A percentile compares a stretch with the other conserved stretches of the same genome.
Evolutionary conservation across 257 asterid genomes (phyloP).

Genomic region (Jacaranda mimosifolia): DNA sequence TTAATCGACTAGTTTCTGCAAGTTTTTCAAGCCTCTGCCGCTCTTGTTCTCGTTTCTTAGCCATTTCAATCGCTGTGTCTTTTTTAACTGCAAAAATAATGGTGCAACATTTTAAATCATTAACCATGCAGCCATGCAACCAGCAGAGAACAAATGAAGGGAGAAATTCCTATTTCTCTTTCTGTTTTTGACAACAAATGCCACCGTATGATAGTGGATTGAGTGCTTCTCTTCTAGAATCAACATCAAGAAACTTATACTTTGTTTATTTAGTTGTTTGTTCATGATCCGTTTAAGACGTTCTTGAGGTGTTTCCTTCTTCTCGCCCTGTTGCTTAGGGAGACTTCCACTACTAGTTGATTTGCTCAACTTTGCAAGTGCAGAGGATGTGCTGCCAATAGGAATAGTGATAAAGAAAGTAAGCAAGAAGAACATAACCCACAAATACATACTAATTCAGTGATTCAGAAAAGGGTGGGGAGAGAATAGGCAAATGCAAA

Average conservation of each 20-base stretch:
- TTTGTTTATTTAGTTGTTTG: conserved; percentile 97
- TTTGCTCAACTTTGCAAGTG: conserved; percentile 85
- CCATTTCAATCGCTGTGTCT: conserved; percentile 89
- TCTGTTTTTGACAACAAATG: conserved; percentile 38
- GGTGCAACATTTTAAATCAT: conserved; percentile 32
- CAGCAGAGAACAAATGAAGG: conserved; percentile 22
- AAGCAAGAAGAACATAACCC: conserved; percentile 17
- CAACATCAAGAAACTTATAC: conserved; percentile 63
- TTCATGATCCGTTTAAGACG: conserved; percentile 96
- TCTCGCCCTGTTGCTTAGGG: conserved; percentile 86
- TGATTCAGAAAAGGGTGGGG: not conserved
- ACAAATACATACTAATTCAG: conserved; percentile 1
- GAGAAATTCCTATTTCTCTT: conserved; percentile 30
- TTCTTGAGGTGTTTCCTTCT: conserved; percentile 99
- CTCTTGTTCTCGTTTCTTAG: conserved; percentile 96
- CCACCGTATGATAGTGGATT: conserved; percentile 41
- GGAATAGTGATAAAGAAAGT: conserved; percentile 13
- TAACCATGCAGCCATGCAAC: conserved; percentile 32
- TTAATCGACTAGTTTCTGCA: conserved; percentile 73
- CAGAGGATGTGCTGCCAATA: conserved; percentile 81
- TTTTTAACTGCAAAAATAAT: conserved; percentile 74
- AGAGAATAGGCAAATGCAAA: not conserved
- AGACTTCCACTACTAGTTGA: conserved; percentile 68
- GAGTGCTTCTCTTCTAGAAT: conserved; percentile 52
- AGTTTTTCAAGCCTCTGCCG: conserved; percentile 90